These are phyloP conservation scores for Chalara sp. DNA, from an alignment of 2,329 filamentous ascomycete genomes.

Conservation along the genomic window DNA sequence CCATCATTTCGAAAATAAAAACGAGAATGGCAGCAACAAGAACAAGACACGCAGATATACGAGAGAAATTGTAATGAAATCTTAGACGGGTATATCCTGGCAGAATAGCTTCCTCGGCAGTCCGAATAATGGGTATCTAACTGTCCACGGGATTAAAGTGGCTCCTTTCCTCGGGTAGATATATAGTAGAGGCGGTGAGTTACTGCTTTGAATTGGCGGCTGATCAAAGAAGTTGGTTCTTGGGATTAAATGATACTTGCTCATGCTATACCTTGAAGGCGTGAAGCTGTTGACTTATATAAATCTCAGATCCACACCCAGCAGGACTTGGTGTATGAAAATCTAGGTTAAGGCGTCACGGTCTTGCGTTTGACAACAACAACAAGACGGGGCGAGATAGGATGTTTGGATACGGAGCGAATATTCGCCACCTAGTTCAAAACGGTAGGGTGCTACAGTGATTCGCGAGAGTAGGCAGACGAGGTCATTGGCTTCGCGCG, in stretches of 20 bases:
- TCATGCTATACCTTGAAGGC: neutral
- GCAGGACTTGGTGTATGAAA: neutral
- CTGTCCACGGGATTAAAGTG: neutral
- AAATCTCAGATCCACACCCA: neutral
- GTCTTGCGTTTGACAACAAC: neutral
- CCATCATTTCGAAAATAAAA: constrained; percentile 20
- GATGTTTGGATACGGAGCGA: too few species aligned
- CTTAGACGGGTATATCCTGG: neutral
- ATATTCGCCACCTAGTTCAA: too few species aligned
- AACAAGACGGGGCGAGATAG: neutral
- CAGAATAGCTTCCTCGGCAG: neutral
- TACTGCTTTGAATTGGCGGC: neutral
- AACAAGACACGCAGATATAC: constrained; percentile 18
- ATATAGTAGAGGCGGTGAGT: neutral
- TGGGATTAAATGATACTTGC: neutral
- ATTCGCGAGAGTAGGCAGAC: neutral
- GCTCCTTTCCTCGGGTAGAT: neutral
- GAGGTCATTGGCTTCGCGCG: neutral
- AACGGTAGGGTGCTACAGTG: neutral
- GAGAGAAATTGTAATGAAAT: constrained; percentile 6
- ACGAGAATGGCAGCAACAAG: constrained; percentile 10
- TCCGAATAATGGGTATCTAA: neutral
- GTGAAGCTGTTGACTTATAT: neutral
- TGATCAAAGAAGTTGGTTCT: neutral
- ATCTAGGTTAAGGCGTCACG: neutral